phyloP scores from a whole-genome alignment of 1,139 yeast genomes.

The Zygoascus meyerae region DNA sequence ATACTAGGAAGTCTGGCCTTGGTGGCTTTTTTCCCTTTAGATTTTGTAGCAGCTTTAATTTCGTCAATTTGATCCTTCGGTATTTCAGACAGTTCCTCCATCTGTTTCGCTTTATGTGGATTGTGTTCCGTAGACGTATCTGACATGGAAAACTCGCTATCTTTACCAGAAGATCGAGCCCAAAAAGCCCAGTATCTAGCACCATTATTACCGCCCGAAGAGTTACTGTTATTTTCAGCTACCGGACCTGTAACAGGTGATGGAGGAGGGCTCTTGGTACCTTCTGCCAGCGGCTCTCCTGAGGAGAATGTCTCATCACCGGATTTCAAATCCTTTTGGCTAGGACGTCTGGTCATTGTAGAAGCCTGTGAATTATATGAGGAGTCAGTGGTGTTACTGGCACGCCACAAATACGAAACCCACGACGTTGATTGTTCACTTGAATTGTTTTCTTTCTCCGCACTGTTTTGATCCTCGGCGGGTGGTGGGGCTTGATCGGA shows the following conservation, averaged over 20 bases:
- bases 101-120: slow-evolving; percentile 27
- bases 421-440: not conserved
- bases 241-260: slow-evolving; percentile 7
- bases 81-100: slow-evolving; percentile 4
- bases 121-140: slow-evolving; percentile 35
- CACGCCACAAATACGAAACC: not conserved
- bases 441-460: not conserved
- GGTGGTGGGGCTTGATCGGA: too few species aligned
- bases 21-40: slow-evolving; percentile 7
- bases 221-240: slow-evolving; percentile 6
- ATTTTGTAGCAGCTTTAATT: slow-evolving; percentile 5
- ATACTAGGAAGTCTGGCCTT: slow-evolving; percentile 24
- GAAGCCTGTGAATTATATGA: too few species aligned
- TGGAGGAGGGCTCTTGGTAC: slow-evolving; percentile 6
- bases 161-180: slow-evolving; percentile 19
- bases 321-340: not conserved
- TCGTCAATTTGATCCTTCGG: slow-evolving; percentile 1
- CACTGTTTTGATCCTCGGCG: not conserved
- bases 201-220: not conserved
- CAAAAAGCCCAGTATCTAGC: slow-evolving; percentile 34
- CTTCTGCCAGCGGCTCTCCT: not conserved
- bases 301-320: too few species aligned
- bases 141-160: slow-evolving; percentile 36
- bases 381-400: too few species aligned
- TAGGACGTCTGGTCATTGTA: too few species aligned